These are phyloP conservation scores for Trichosanthes cucumerina DNA, from an alignment of 306 rosid species.

Conservation along the genomic window DNA sequence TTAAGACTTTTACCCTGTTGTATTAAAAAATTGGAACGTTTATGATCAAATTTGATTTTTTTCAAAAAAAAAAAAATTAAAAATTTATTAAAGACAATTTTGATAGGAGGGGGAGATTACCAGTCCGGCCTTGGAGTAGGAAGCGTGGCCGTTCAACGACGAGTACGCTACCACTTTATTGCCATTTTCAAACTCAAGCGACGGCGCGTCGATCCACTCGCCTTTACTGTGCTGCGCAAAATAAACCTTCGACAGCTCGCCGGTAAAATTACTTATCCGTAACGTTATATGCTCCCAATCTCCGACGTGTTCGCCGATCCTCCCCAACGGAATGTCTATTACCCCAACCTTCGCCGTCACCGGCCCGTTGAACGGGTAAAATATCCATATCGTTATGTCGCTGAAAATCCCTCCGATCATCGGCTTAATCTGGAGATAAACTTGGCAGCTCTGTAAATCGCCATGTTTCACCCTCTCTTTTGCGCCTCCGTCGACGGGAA, in stretches of 20 bases:
- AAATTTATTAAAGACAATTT: too few species aligned
- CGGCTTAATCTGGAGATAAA: constrained; percentile 47
- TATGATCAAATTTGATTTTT: too few species aligned
- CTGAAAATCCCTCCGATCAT: constrained; percentile 65
- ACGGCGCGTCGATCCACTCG: constrained; percentile 46
- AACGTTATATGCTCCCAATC: constrained; percentile 84
- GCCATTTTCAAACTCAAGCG: constrained; percentile 35
- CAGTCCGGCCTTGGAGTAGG: constrained; percentile 43
- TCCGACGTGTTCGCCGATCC: constrained; percentile 60
- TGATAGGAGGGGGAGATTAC: not conserved
- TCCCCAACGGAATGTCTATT: constrained; percentile 32
- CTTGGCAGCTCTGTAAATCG: constrained; percentile 30
- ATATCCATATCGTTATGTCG: constrained; percentile 56
- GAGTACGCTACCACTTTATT: constrained; percentile 42
- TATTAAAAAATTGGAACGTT: too few species aligned
- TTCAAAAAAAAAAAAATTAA: too few species aligned
- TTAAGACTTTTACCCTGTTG: too few species aligned
- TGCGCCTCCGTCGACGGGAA: constrained; percentile 33
- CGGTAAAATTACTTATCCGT: constrained; percentile 58
- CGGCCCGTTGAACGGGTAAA: constrained; percentile 76
- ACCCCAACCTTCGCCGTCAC: constrained; percentile 40
- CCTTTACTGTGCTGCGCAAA: constrained; percentile 72
- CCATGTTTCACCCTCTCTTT: constrained; percentile 46
- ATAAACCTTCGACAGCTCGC: constrained; percentile 36
- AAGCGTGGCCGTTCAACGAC: constrained; percentile 58